These are phyloP conservation scores for Aurinia saxatilis DNA, from an alignment of 345 rosid genomes.

Conservation along the genomic window DNA sequence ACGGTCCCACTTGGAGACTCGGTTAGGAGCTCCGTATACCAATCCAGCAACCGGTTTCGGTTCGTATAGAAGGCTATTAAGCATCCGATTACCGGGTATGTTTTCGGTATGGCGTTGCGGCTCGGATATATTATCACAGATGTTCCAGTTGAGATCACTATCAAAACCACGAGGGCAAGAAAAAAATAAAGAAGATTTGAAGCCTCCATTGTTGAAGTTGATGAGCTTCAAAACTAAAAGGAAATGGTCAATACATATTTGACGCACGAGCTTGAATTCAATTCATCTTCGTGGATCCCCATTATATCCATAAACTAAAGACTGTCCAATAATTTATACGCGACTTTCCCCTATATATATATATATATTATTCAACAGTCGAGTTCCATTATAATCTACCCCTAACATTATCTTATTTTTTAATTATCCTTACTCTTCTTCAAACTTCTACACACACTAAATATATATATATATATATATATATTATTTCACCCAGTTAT, in stretches of 20 bases:
- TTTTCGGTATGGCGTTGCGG: constrained; percentile 31
- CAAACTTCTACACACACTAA: constrained; percentile 9
- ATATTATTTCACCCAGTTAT: background rate
- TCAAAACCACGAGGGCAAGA: background rate
- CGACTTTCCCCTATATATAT: background rate
- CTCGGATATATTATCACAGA: background rate
- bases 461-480: too few relatives aligned
- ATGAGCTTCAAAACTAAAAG: background rate
- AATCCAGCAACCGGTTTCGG: constrained; percentile 58
- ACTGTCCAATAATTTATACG: constrained; percentile 1
- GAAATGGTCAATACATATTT: background rate
- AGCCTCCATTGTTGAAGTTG: constrained; percentile 8
- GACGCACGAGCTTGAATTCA: constrained; percentile 19
- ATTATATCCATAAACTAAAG: background rate
- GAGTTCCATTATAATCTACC: background rate
- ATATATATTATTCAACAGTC: background rate
- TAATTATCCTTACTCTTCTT: background rate
- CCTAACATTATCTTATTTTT: background rate
- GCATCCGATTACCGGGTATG: constrained; percentile 67
- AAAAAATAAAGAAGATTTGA: background rate
- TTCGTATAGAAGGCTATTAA: constrained; percentile 58
- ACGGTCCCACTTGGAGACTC: constrained; percentile 52
- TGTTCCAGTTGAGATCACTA: background rate
- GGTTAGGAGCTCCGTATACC: constrained; percentile 68
- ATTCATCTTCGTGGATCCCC: background rate